Evolutionary conservation across 441 rosid species (phyloP), one percentile per base, ranked within the genome.

Genomic region (Erodium texanum): DNA sequence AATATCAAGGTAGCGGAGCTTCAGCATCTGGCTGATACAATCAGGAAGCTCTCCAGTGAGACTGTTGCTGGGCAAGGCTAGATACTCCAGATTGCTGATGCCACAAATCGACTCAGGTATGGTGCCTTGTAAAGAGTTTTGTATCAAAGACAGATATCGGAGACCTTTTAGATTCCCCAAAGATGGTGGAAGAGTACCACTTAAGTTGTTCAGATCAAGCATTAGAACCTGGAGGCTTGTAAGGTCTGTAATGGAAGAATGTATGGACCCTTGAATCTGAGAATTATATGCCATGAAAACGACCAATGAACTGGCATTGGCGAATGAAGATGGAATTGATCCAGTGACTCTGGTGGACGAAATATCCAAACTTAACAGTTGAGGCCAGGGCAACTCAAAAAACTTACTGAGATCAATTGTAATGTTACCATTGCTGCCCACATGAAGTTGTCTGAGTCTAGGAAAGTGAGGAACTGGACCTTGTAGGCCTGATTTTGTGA

Each of bases 201-300:
- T 66, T 9, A 73, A 19, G 12, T 61, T 24, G 63, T 73, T 71
- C 5, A 69, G 11, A 7, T 45, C 62, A 11, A 75, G 76, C 0
- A 0, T 0, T 66, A 75, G 65, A 0, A 0, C 22, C 50, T 67
- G 64, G 45, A 70, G 6, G n/a, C 24, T 19, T 1, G 76, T 66
- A 52, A 78, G 72, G 23, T 78, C 72, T 24, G 61, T 52, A 48
- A 78, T 45, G 34, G 76, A 75, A 62, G 76, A 41, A 24, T 72
- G 76, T 59, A 75, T 50, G 1, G 24, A 29, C 5, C 81, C 79
- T 45, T 69, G 65, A 64, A 78, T 70, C 0, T 56, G 61, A 58
- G 74, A 72, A 72, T 64, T 48, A 3, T n/a, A 66, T 7, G 76
- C 70, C 14, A 1, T 10, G 74, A 78, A 69, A 29, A 9, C 3